Percentiles rank a stretch among this genome's conserved stretches.
Conservation (phyloP, 768 basidiomycete species). For the Pulveroboletus sp. region DNA sequence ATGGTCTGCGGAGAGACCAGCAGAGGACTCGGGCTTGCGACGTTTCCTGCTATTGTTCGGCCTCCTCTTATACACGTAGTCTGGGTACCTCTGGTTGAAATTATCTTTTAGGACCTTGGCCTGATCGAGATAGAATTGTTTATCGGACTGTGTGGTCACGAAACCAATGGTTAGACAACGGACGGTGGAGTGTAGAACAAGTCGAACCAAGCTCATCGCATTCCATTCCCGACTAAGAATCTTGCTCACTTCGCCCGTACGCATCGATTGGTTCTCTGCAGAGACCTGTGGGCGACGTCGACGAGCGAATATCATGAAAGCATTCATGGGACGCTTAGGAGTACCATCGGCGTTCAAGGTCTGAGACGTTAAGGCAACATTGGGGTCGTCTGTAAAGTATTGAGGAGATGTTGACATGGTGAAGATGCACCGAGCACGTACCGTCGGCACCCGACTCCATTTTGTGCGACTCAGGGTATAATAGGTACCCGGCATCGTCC, state of each 20-base stretch:
- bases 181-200: conserved; percentile 2
- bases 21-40: conserved; percentile 38
- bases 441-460: conserved; percentile 47
- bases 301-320: conserved; percentile 91
- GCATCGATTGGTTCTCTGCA: conserved; percentile 85
- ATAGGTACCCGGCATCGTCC: conserved; percentile 40
- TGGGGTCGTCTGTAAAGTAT: conserved; percentile 34
- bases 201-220: conserved; percentile 66
- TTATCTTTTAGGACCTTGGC: conserved; percentile 83
- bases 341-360: conserved; percentile 85
- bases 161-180: conserved; percentile 12
- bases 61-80: conserved; percentile 85
- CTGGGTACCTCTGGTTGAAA: conserved; percentile 84
- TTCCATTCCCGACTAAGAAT: conserved; percentile 87
- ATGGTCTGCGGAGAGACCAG: conserved; percentile 29
- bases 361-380: conserved; percentile 63
- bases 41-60: conserved; percentile 84
- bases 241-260: conserved; percentile 88
- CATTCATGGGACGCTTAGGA: conserved; percentile 90
- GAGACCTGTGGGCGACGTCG: conserved; percentile 80
- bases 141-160: conserved; percentile 53
- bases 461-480: conserved; percentile 36
- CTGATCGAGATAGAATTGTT: conserved; percentile 86
- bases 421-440: conserved; percentile 19
- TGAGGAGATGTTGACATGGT: conserved; percentile 14